A percentile compares a stretch with the other conserved stretches of the same genome.
Conservation (phyloP, 2,329 filamentous ascomycete species). For the Lasiodiplodia sp. region DNA sequence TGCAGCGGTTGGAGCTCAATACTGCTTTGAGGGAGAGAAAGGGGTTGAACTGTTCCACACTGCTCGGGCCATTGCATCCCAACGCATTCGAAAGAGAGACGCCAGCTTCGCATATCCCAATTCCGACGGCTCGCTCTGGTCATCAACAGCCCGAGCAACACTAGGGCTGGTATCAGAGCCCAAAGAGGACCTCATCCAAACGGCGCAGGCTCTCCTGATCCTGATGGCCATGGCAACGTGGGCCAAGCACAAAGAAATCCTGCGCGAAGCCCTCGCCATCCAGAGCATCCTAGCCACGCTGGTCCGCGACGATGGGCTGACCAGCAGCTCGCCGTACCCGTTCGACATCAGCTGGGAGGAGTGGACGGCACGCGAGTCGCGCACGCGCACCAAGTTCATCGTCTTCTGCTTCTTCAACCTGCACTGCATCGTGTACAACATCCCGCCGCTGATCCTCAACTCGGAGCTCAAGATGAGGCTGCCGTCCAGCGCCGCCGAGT, state of each 20-base stretch:
- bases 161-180: constrained; percentile 37
- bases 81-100: constrained; percentile 60
- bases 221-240: constrained; percentile 68
- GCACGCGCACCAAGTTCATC: constrained; percentile 62
- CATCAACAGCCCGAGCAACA: constrained; percentile 21
- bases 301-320: constrained; percentile 61
- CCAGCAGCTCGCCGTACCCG: constrained; percentile 60
- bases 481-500: constrained; percentile 62
- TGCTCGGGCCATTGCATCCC: constrained; percentile 61
- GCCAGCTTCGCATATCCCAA: constrained; percentile 49
- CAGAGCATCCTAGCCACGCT: constrained; percentile 64
- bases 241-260: constrained; percentile 64
- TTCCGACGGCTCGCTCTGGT: constrained; percentile 31
- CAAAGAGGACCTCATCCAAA: constrained; percentile 61
- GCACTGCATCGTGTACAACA: constrained; percentile 68
- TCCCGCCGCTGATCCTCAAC: constrained; percentile 64
- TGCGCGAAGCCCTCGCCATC: constrained; percentile 64
- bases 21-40: constrained; percentile 60
- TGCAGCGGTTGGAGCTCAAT: constrained; percentile 71
- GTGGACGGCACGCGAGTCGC: constrained; percentile 62
- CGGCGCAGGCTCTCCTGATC: constrained; percentile 68
- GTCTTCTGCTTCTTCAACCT: constrained; percentile 67
- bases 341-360: constrained; percentile 62
- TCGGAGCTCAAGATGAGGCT: constrained; percentile 62
- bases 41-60: constrained; percentile 66